Conservation (phyloP, 441 rosid species). For the Pelargonium fulgidum region DNA sequence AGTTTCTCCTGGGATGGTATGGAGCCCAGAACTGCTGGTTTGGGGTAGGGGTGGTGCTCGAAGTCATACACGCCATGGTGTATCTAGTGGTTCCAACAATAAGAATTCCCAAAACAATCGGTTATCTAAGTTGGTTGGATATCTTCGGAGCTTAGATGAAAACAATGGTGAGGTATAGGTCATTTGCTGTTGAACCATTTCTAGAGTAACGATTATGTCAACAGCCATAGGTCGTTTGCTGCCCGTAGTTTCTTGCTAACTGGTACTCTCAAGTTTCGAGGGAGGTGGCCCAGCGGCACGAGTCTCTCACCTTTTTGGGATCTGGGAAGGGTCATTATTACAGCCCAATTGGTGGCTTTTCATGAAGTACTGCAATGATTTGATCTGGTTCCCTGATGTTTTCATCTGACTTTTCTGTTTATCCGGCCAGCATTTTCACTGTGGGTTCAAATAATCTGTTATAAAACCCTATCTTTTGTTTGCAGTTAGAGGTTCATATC, state of each 20-base stretch:
- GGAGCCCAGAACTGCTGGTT: slow-evolving; percentile 54
- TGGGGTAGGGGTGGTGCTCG: slow-evolving; percentile 74
- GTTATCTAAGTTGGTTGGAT: slow-evolving; percentile 45
- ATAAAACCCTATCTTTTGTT: slow-evolving; percentile 15
- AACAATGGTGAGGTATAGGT: slow-evolving; percentile 43
- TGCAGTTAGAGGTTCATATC: slow-evolving; percentile 47
- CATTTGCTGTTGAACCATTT: slow-evolving; percentile 13
- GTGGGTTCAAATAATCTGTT: neutral
- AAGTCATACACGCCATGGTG: slow-evolving; percentile 51
- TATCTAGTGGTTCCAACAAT: slow-evolving; percentile 29
- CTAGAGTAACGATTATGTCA: neutral
- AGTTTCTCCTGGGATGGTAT: slow-evolving; percentile 45
- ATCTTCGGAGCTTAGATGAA: slow-evolving; percentile 50
- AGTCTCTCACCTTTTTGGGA: too few species aligned
- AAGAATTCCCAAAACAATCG: slow-evolving; percentile 45
- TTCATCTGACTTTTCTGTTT: neutral
- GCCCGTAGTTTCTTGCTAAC: slow-evolving; percentile 10
- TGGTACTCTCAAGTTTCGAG: slow-evolving; percentile 10
- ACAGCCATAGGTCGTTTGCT: neutral
- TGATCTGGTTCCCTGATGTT: neutral
- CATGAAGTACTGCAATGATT: slow-evolving; percentile 11
- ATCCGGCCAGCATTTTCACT: neutral
- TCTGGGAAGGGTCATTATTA: too few species aligned
- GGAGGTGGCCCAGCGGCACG: neutral
- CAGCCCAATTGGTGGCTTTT: neutral